phyloP scores from a whole-genome alignment of 2,329 filamentous ascomycete species.

The Elsinoe perseae region DNA sequence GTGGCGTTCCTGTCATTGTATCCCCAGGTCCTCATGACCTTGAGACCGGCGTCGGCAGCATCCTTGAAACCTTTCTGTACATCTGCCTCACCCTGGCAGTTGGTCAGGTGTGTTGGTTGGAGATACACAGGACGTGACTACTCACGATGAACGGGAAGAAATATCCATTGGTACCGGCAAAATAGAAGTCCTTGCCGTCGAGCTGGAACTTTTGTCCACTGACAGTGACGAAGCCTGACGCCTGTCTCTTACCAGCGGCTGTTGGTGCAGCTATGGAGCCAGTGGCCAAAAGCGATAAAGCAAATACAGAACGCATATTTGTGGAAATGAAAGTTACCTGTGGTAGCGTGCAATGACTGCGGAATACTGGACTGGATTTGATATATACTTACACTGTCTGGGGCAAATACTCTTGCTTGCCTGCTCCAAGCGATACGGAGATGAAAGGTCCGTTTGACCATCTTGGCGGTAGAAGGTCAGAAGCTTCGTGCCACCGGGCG shows the following conservation, averaged over 20 bases:
- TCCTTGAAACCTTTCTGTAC: conserved; percentile 41
- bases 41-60: conserved; percentile 43
- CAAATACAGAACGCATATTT: conserved; percentile 5
- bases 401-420: background rate
- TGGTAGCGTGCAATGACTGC: background rate
- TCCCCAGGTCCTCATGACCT: conserved; percentile 51
- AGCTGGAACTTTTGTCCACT: conserved; percentile 46
- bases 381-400: background rate
- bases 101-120: conserved; percentile 3
- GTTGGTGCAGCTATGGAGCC: conserved; percentile 2
- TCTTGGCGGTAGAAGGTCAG: conserved; percentile 12
- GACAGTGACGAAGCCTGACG: conserved; percentile 42
- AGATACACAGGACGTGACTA: background rate
- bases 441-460: conserved; percentile 15
- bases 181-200: conserved; percentile 49
- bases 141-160: conserved; percentile 45
- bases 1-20: conserved; percentile 52
- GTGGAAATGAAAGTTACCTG: background rate
- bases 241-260: conserved; percentile 2
- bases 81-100: conserved; percentile 39
- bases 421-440: conserved; percentile 13
- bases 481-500: background rate
- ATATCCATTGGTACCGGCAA: conserved; percentile 52
- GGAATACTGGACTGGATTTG: background rate
- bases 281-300: background rate